These are phyloP conservation scores for Pachysandra terminalis DNA, from an alignment of 164 flowering plant genomes.

Conservation along the genomic window DNA sequence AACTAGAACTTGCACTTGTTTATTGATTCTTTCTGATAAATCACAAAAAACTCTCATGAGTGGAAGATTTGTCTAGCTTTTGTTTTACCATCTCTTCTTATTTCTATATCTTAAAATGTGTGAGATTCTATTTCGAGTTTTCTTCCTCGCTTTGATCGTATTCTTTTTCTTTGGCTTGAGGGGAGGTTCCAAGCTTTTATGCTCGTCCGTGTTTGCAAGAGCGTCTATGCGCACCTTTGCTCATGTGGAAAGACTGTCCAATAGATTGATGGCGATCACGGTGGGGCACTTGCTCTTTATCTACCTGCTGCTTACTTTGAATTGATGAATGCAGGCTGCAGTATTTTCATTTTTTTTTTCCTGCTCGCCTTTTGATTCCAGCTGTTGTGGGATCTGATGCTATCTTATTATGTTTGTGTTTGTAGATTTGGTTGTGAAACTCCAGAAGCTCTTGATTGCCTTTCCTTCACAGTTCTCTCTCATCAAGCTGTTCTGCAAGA, in stretches of 20 bases:
- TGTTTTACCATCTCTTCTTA: not conserved
- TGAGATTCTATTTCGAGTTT: not conserved
- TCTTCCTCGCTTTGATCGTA: slow-evolving; percentile 15
- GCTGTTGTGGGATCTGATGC: slow-evolving; percentile 9
- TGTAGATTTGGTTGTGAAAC: slow-evolving; percentile 11
- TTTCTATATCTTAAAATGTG: too few species aligned
- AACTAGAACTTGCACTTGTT: not conserved
- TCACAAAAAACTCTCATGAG: not conserved
- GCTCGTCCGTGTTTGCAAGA: slow-evolving; percentile 11
- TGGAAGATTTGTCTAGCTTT: not conserved
- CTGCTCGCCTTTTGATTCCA: slow-evolving; percentile 1
- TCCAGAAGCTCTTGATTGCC: slow-evolving; percentile 1
- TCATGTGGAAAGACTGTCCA: slow-evolving; percentile 9
- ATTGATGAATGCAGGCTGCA: not conserved
- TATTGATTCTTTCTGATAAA: not conserved
- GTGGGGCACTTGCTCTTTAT: not conserved
- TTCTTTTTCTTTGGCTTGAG: slow-evolving; percentile 15
- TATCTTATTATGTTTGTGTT: slow-evolving; percentile 2
- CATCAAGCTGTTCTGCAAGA: not conserved
- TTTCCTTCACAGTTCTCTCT: not conserved
- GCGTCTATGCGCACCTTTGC: slow-evolving; percentile 14
- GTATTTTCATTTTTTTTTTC: not conserved
- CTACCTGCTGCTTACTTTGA: not conserved
- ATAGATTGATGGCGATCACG: slow-evolving; percentile 3
- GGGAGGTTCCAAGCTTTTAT: slow-evolving; percentile 24